A percentile compares a stretch with the other conserved stretches of the same genome.
phyloP scores from a whole-genome alignment of 352 stramenopile species.

The Plasmopara viticola region DNA sequence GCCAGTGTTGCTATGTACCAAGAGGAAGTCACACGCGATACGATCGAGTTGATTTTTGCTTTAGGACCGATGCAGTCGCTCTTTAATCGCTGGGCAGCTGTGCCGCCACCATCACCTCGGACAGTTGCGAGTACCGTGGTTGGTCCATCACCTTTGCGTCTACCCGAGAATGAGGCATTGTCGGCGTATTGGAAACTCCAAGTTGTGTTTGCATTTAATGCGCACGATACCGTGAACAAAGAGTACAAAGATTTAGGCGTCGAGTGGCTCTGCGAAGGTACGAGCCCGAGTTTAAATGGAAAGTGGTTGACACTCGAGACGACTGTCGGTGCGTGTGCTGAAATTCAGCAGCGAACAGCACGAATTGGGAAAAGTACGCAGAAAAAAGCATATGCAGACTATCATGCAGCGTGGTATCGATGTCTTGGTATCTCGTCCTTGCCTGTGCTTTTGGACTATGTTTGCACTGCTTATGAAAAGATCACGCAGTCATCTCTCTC shows the following conservation, averaged over 20 bases:
- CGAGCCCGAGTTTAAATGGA: conserved; percentile 27
- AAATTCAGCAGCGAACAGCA: conserved; percentile 73
- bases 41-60: conserved; percentile 52
- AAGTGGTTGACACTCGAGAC: conserved; percentile 68
- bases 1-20: conserved; percentile 78
- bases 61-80: conserved; percentile 54
- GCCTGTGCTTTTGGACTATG: conserved; percentile 53
- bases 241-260: conserved; percentile 55
- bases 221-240: conserved; percentile 48
- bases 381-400: conserved; percentile 40
- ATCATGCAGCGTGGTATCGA: conserved; percentile 43
- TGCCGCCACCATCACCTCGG: conserved; percentile 19
- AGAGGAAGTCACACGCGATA: conserved; percentile 49
- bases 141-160: conserved; percentile 33
- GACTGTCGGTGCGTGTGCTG: conserved; percentile 42
- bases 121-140: conserved; percentile 46
- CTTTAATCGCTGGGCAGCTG: conserved; percentile 48
- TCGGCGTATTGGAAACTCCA: conserved; percentile 50
- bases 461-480: conserved; percentile 46
- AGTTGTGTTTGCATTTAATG: conserved; percentile 71
- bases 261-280: conserved; percentile 68
- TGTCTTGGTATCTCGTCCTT: conserved; percentile 49
- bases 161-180: conserved; percentile 35
- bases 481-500: conserved; percentile 6
- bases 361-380: conserved; percentile 48